A percentile compares a stretch with the other conserved stretches of the same genome.
These are phyloP conservation scores for Chara braunii DNA, from an alignment of 139 green algal species.

Conservation along the genomic window DNA sequence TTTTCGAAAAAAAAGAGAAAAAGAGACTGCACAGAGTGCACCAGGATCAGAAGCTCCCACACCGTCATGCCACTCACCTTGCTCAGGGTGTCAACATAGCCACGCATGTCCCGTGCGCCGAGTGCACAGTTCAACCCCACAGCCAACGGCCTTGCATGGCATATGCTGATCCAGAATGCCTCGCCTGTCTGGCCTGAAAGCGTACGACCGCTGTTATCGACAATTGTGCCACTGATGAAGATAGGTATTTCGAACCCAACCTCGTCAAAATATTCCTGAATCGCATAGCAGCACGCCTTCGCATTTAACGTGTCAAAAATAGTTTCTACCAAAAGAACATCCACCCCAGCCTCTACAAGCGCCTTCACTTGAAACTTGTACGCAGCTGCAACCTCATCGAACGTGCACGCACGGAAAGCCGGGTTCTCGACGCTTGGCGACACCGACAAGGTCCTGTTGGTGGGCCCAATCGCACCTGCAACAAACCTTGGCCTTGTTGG, in stretches of 20 bases:
- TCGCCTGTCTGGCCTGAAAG: conserved; percentile 96
- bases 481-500: conserved; percentile 79
- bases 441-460: conserved; percentile 93
- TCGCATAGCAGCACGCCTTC: conserved; percentile 86
- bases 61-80: too few species aligned
- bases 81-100: conserved; percentile 85
- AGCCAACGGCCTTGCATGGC: conserved; percentile 82
- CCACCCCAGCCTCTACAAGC: conserved; percentile 81
- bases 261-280: conserved; percentile 86
- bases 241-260: conserved; percentile 74
- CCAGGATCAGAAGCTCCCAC: too few species aligned
- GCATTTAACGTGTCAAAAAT: conserved; percentile 99
- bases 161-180: conserved; percentile 93
- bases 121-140: conserved; percentile 96
- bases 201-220: conserved; percentile 87
- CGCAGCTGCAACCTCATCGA: conserved; percentile 86
- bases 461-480: conserved; percentile 87
- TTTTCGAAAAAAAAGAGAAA: too few species aligned
- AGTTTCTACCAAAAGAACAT: conserved; percentile 96
- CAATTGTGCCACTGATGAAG: conserved; percentile 92
- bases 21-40: too few species aligned
- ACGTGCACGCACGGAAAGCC: conserved; percentile 83
- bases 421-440: conserved; percentile 95
- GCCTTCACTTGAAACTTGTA: conserved; percentile 81
- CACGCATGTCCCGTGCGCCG: conserved; percentile 86